Conservation (phyloP, 345 rosid genomes). For the Chamaenerion angustifolium region DNA sequence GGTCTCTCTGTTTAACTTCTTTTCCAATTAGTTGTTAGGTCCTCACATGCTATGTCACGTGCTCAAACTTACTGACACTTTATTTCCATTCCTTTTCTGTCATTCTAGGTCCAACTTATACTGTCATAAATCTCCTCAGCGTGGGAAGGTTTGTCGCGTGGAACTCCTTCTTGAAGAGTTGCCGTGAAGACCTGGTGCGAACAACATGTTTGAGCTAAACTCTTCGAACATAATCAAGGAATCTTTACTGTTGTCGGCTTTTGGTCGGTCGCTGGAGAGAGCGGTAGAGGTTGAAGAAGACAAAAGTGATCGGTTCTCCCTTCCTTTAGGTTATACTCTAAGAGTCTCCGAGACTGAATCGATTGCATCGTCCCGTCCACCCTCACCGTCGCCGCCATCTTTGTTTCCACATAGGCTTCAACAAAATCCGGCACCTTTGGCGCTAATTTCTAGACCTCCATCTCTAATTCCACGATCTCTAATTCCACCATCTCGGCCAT, state of each 20-base stretch:
- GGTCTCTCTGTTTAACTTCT: too few species aligned
- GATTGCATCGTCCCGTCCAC: conserved; percentile 21
- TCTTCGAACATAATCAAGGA: not conserved
- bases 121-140: too few species aligned
- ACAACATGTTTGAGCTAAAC: too few species aligned
- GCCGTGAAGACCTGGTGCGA: too few species aligned
- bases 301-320: conserved; percentile 10
- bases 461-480: too few species aligned
- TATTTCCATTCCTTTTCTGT: too few species aligned
- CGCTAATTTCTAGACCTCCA: conserved; percentile 40
- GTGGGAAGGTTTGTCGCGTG: too few species aligned
- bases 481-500: conserved; percentile 71
- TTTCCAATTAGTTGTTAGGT: too few species aligned
- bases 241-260: conserved; percentile 14
- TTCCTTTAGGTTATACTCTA: conserved; percentile 11
- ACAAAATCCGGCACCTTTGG: conserved; percentile 21
- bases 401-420: conserved; percentile 21
- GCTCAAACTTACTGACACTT: too few species aligned
- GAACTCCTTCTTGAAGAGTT: too few species aligned
- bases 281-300: not conserved
- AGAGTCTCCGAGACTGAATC: conserved; percentile 5
- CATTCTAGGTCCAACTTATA: too few species aligned
- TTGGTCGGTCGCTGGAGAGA: conserved; percentile 42
- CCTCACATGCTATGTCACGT: too few species aligned
- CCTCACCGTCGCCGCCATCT: conserved; percentile 17